Evolutionary conservation across 139 green algal species (phyloP), one percentile per base, ranked within the genome.

Genomic region (Gonium pectorale): DNA sequence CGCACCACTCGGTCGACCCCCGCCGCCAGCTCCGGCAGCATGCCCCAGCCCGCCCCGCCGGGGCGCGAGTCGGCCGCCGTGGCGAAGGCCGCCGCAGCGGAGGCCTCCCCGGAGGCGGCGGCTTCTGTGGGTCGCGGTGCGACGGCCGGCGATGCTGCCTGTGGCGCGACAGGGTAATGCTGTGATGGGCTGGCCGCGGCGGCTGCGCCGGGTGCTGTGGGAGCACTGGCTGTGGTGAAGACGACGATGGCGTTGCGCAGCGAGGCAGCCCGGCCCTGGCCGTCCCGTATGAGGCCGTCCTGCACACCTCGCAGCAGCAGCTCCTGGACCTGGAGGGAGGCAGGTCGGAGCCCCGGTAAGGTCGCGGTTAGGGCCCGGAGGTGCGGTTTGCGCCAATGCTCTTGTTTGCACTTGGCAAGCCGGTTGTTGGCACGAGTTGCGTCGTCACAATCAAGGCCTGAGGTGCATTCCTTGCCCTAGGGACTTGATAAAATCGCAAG

Each of bases 1-100:
- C 29, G 37, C 9, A 92, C 67, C 0, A 86, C 75, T 0, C 86
- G 86, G 33, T 92, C 86, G 3, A 92, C 89, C 8, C 51, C n/a
- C 21, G 71, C 59, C 60, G 59, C 67, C 33, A 92, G 51, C 80
- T 90, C 80, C 38, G 67, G 51, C 17, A 90, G 43, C 21, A 86
- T 79, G 7, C 33, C 68, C 35, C 43, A 27, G n/a, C 68, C 29
- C 3, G 79, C 31, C 27, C 74, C 69, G 31, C 26, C 46, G 64
- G 43, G 63, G 56, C 6, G 33, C 21, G 21, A 51, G 22, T 21
- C 64, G 43, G 24, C 64, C 15, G 60, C n/a, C 29, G 60, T 6
- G 15, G 60, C 60, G 38, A n/a, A 29, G 60, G 13, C 60, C 6
- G 56, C 22, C 56, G n/a, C n/a, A 24, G 5, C n/a, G n/a, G n/a